Evolutionary conservation across 192 early-diverging fungal species (phyloP).

Genomic region (Phlyctochytrium planicorne): DNA sequence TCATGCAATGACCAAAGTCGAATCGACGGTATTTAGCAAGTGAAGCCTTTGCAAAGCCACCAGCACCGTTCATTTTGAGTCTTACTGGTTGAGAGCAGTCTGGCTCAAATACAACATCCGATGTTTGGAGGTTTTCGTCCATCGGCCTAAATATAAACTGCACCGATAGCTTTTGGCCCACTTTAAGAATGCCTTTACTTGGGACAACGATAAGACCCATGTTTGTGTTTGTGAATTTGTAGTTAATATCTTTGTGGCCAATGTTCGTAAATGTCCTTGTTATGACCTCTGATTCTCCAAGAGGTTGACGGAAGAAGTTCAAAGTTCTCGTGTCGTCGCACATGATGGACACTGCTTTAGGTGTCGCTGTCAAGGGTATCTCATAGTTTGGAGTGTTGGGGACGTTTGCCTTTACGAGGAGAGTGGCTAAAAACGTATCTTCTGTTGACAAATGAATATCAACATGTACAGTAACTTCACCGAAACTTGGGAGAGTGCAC

Average conservation of each 20-base stretch:
- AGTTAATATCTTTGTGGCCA: constrained; percentile 57
- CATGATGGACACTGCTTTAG: constrained; percentile 56
- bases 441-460: constrained; percentile 56
- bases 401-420: constrained; percentile 48
- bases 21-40: constrained; percentile 54
- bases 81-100: constrained; percentile 61
- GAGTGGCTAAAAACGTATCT: constrained; percentile 62
- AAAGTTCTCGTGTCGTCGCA: constrained; percentile 60
- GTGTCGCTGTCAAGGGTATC: constrained; percentile 59
- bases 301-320: constrained; percentile 61
- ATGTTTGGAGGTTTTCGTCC: constrained; percentile 52
- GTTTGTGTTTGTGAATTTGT: constrained; percentile 47
- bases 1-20: constrained; percentile 65
- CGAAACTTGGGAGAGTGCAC: constrained; percentile 51
- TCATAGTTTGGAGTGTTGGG: constrained; percentile 53
- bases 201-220: constrained; percentile 43
- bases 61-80: constrained; percentile 60
- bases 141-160: constrained; percentile 54
- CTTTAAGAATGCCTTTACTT: constrained; percentile 40
- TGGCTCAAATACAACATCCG: constrained; percentile 57
- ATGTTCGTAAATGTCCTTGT: constrained; percentile 58
- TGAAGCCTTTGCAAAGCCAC: constrained; percentile 58
- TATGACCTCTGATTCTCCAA: constrained; percentile 55
- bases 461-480: constrained; percentile 48
- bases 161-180: constrained; percentile 50